A percentile compares a stretch with the other conserved stretches of the same genome.
Conservation (phyloP, 768 basidiomycete genomes). For the Mycena alexandri region DNA sequence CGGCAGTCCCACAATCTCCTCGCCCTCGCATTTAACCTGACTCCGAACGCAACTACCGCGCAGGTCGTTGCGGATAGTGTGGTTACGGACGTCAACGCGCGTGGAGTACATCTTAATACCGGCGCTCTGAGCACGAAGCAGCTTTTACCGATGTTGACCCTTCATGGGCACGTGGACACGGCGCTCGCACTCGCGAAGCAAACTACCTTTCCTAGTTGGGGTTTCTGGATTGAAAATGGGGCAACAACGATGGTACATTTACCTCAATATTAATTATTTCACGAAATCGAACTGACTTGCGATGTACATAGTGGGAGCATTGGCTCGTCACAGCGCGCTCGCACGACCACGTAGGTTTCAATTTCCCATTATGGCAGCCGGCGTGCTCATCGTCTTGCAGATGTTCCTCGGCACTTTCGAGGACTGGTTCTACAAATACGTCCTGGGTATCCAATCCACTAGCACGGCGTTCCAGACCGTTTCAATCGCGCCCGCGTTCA, state of each 20-base stretch:
- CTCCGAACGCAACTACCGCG: constrained; percentile 37
- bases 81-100: constrained; percentile 37
- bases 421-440: constrained; percentile 48
- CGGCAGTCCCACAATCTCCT: constrained; percentile 48
- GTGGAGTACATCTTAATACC: constrained; percentile 44
- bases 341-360: constrained; percentile 45
- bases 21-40: constrained; percentile 43
- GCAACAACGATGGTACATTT: constrained; percentile 44
- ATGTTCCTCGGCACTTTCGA: constrained; percentile 50
- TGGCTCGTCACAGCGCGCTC: constrained; percentile 47
- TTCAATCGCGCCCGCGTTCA: constrained; percentile 40
- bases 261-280: not conserved
- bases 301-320: constrained; percentile 46
- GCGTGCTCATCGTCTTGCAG: constrained; percentile 23
- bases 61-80: constrained; percentile 46
- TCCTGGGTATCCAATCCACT: constrained; percentile 44
- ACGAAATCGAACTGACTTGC: not conserved
- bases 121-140: constrained; percentile 45
- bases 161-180: constrained; percentile 41
- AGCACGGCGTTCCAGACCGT: constrained; percentile 44
- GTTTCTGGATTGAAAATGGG: constrained; percentile 47
- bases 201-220: constrained; percentile 48
- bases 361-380: not conserved
- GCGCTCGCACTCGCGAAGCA: constrained; percentile 45
- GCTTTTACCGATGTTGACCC: constrained; percentile 43